Base-by-base conservation (phyloP, 2,329 filamentous ascomycete species). In the Fusarium piperis region DNA sequence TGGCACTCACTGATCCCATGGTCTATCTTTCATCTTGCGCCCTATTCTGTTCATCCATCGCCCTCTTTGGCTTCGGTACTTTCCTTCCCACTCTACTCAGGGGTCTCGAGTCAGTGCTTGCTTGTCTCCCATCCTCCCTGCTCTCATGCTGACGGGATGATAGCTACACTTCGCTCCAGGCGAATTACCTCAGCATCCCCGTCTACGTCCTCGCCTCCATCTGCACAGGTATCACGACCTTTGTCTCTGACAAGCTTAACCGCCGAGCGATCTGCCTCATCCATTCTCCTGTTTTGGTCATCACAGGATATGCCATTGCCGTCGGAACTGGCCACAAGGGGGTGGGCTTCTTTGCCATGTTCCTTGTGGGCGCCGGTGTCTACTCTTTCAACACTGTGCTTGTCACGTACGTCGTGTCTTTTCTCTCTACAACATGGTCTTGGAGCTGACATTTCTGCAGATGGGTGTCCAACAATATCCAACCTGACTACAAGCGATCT, bases 391-490 rank as follows among this genome's bases (percentile, higher is more conserved):
- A 73, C 8, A 68, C 62, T 2, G 55, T 74, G 4, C 26, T 74
- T 6, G 55, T 73, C 16, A 69, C 71, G 72, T 73, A 70, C 3
- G 70, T 67, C 3, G 1, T 2, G 0, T 7, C n/a, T n/a, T n/a
- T n/a, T 0, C 2, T 9, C 15, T n/a, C 35, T 2, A 28, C 5
- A 18, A 39, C 5, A 35, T 6, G 18, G 18, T 30, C n/a, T 6
- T 16, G 8, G 6, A 57, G 28, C 58, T 65, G 13, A 75, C 83
- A 35, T 83, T 6, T 82, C 62, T 65, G 82, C 1, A 84, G 83
- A 36, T 87, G 85, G 85, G 73, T 86, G 6, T 85, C 84, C 20
- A 84, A 84, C 46, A 87, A 86, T 35, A 78, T 83, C 2, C 83
- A 84, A 6, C 82, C 81, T 2, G 84, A 87, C 46, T 85, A 85